A percentile compares a stretch with the other conserved stretches of the same genome.
These are phyloP conservation scores for Incumbomyces lentus DNA, from an alignment of 2,329 filamentous ascomycete genomes.

Conservation along the genomic window DNA sequence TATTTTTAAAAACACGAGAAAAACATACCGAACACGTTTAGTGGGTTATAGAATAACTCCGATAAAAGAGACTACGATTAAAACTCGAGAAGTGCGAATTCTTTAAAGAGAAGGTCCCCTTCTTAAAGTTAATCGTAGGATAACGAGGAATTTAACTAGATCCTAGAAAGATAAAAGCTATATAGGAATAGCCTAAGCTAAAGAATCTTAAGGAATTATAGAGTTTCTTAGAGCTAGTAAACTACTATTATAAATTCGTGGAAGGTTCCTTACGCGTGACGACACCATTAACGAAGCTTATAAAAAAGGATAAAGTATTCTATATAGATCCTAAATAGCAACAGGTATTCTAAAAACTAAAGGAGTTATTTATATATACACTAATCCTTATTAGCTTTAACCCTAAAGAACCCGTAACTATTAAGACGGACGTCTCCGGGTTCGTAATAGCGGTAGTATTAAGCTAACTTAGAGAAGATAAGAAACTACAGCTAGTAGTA, in stretches of 20 bases:
- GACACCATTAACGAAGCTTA: constrained; percentile 3
- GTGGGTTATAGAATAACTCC: constrained; percentile 10
- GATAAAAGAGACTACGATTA: constrained; percentile 14
- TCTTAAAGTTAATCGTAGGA: too few species aligned
- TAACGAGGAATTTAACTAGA: too few species aligned
- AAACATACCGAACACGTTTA: too few species aligned
- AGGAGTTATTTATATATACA: constrained; percentile 3
- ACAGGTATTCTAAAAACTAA: constrained; percentile 7
- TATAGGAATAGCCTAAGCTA: constrained; percentile 11
- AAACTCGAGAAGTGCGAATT: constrained; percentile 11
- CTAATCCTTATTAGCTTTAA: too few species aligned
- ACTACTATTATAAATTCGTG: constrained; percentile 19
- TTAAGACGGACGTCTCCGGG: too few species aligned
- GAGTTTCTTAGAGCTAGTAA: constrained; percentile 15
- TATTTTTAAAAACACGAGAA: too few species aligned
- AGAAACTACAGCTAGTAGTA: constrained; percentile 5
- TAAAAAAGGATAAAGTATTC: constrained; percentile 2
- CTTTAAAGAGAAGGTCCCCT: too few species aligned
- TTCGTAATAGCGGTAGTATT: too few species aligned
- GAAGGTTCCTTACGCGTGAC: background rate
- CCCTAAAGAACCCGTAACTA: too few species aligned
- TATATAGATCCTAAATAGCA: background rate
- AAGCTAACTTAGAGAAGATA: too few species aligned
- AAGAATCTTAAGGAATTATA: constrained; percentile 5
- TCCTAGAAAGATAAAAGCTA: too few species aligned